A percentile compares a stretch with the other conserved stretches of the same genome.
These are phyloP conservation scores for Calonectria crousiana DNA, from an alignment of 2,329 filamentous ascomycete species.

Conservation along the genomic window DNA sequence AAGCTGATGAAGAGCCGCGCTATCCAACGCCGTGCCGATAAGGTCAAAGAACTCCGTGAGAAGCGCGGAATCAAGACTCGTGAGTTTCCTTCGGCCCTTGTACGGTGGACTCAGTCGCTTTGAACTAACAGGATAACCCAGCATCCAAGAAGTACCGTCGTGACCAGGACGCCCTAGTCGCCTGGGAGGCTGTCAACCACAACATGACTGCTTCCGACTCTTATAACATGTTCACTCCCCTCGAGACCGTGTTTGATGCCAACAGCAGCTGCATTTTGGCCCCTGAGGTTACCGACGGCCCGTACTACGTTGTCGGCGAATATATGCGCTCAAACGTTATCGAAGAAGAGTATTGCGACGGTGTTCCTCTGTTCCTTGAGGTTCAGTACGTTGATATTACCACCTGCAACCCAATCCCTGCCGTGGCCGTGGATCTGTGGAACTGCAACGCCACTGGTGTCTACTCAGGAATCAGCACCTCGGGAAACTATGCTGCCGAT, in stretches of 20 bases:
- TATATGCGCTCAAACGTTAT: slow-evolving; percentile 54
- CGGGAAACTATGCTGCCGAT: slow-evolving; percentile 50
- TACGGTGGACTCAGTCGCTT: too few relatives aligned
- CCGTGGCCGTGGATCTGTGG: slow-evolving; percentile 58
- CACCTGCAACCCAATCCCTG: slow-evolving; percentile 54
- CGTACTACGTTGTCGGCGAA: slow-evolving; percentile 50
- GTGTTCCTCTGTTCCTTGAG: slow-evolving; percentile 56
- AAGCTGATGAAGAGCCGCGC: slow-evolving; percentile 12
- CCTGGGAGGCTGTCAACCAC: slow-evolving; percentile 27
- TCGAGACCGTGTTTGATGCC: slow-evolving; percentile 22
- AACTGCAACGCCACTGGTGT: slow-evolving; percentile 60
- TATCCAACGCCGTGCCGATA: slow-evolving; percentile 18
- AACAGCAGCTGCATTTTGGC: slow-evolving; percentile 27
- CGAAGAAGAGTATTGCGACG: slow-evolving; percentile 51
- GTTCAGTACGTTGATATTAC: slow-evolving; percentile 58
- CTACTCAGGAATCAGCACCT: slow-evolving; percentile 55
- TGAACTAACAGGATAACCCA: neutral
- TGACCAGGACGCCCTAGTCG: slow-evolving; percentile 20
- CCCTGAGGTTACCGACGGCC: slow-evolving; percentile 23
- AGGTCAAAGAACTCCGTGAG: slow-evolving; percentile 19
- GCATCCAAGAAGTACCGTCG: slow-evolving; percentile 28
- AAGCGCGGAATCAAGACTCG: slow-evolving; percentile 18
- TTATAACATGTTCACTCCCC: slow-evolving; percentile 22
- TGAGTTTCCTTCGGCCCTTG: neutral
- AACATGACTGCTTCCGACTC: slow-evolving; percentile 19